Evolutionary conservation across 139 green algal species (phyloP).

Genomic region (Coelastrella sp.): DNA sequence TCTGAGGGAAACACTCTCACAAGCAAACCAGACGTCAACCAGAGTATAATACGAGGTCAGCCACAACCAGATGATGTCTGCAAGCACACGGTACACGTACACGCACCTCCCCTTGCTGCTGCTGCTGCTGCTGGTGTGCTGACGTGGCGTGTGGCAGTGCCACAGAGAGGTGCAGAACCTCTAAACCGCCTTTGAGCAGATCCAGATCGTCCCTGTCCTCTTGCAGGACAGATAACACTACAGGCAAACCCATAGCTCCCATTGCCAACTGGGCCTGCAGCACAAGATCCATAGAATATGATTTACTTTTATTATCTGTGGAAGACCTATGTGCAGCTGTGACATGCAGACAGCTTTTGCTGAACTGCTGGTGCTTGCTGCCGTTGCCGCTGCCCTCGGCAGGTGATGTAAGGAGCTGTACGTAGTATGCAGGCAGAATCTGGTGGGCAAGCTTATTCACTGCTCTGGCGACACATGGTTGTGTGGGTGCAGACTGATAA

Average conservation of each 20-base stretch:
- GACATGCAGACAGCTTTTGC: not conserved
- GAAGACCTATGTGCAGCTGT: not conserved
- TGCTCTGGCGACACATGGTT: not conserved
- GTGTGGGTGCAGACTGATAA: not conserved
- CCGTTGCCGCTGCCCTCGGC: not conserved
- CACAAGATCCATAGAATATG: not conserved
- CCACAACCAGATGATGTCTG: too few relatives aligned
- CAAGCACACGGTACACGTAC: too few relatives aligned
- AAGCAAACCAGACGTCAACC: too few relatives aligned
- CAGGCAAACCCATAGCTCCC: conserved; percentile 80
- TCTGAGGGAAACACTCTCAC: too few relatives aligned
- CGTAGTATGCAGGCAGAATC: not conserved
- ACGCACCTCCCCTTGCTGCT: not conserved
- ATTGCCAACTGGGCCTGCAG: conserved; percentile 76
- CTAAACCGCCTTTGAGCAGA: conserved; percentile 82
- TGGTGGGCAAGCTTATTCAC: not conserved
- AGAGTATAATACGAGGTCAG: too few relatives aligned
- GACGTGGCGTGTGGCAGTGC: not conserved
- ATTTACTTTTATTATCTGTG: not conserved
- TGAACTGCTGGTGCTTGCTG: not conserved
- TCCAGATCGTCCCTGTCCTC: conserved; percentile 87
- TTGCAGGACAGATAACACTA: conserved; percentile 74
- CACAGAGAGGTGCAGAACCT: conserved; percentile 75
- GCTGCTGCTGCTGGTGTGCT: not conserved
- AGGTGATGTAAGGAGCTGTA: not conserved